These are phyloP conservation scores for Penicillium expansum DNA, from an alignment of 2,329 filamentous ascomycete species.

Conservation along the genomic window DNA sequence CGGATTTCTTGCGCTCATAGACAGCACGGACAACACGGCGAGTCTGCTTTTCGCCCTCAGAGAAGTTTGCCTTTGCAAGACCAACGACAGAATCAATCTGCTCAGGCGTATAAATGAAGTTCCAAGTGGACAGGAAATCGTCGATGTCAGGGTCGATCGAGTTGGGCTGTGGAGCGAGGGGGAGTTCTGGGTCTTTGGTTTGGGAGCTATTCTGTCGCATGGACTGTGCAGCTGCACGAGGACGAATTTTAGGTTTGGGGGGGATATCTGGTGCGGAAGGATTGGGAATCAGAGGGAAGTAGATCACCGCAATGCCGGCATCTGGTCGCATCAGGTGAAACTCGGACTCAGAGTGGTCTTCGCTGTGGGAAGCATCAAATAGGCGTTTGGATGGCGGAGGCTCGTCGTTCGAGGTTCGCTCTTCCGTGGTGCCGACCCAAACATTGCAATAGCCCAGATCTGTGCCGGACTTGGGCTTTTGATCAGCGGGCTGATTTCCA, in stretches of 20 bases:
- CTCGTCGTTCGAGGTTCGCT: slow-evolving; percentile 59
- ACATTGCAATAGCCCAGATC: slow-evolving; percentile 88
- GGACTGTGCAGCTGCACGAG: slow-evolving; percentile 22
- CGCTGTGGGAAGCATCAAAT: slow-evolving; percentile 46
- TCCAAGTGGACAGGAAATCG: slow-evolving; percentile 95
- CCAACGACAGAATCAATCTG: slow-evolving; percentile 82
- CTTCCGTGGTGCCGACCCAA: slow-evolving; percentile 84
- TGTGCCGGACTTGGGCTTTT: slow-evolving; percentile 26
- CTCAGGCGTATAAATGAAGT: slow-evolving; percentile 90
- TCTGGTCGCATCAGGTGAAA: slow-evolving; percentile 71
- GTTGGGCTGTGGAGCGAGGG: slow-evolving; percentile 54
- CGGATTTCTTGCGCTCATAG: slow-evolving; percentile 83
- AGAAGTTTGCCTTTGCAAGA: slow-evolving; percentile 81
- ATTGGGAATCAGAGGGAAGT: slow-evolving; percentile 86
- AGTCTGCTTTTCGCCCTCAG: slow-evolving; percentile 75
- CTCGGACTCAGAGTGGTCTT: slow-evolving; percentile 57
- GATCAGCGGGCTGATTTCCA: background rate
- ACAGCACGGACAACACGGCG: slow-evolving; percentile 78
- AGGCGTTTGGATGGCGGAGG: slow-evolving; percentile 53
- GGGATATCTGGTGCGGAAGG: slow-evolving; percentile 43
- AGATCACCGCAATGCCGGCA: slow-evolving; percentile 84
- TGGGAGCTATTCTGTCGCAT: slow-evolving; percentile 21
- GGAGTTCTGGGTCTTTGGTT: slow-evolving; percentile 19
- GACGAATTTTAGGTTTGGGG: slow-evolving; percentile 21
- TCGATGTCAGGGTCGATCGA: slow-evolving; percentile 74